A percentile compares a stretch with the other conserved stretches of the same genome.
phyloP scores from a whole-genome alignment of 345 rosid species.

The Aquilaria malaccensis region DNA sequence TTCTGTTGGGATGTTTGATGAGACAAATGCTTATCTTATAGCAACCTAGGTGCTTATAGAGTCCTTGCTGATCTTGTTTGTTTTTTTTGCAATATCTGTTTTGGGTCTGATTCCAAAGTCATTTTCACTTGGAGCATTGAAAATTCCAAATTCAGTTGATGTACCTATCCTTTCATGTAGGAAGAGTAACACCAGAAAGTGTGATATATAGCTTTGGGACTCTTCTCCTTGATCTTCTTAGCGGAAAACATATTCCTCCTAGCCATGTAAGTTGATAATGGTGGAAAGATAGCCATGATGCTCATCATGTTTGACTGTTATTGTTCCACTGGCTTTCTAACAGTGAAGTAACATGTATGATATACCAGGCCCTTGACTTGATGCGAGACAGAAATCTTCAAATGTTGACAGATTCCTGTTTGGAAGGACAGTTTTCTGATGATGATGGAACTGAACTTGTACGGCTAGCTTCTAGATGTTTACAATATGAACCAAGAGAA shows the following conservation, averaged over 20 bases:
- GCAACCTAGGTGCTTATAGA: neutral
- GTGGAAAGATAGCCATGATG: neutral
- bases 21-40: too few species aligned
- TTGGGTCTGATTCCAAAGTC: neutral
- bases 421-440: conserved; percentile 75
- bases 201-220: conserved; percentile 90
- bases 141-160: conserved; percentile 2
- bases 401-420: conserved; percentile 78
- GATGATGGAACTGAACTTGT: conserved; percentile 72
- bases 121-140: neutral
- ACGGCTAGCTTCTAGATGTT: conserved; percentile 71
- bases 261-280: conserved; percentile 65
- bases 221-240: conserved; percentile 84
- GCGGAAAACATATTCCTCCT: conserved; percentile 97
- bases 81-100: neutral
- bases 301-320: neutral
- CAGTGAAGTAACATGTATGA: conserved; percentile 4
- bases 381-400: conserved; percentile 80
- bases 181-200: conserved; percentile 84
- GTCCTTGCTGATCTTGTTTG: neutral
- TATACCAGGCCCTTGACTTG: conserved; percentile 74
- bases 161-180: conserved; percentile 28
- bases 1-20: too few species aligned
- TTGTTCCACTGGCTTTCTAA: conserved; percentile 6
- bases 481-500: conserved; percentile 77